phyloP scores from a whole-genome alignment of 129 eudicot genomes.

The Tagetes erecta region DNA sequence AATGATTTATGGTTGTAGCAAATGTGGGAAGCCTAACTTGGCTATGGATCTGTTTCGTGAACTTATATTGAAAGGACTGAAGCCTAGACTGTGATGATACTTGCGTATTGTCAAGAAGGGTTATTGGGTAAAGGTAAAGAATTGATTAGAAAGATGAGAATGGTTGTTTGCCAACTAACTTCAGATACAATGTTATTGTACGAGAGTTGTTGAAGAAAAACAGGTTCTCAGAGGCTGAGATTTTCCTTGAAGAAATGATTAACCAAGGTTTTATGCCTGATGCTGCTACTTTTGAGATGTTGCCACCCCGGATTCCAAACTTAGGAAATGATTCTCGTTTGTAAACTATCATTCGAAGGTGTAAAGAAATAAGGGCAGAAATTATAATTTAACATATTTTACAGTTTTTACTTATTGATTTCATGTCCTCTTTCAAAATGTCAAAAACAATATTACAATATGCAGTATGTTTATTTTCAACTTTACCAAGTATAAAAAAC shows the following conservation, averaged over 20 bases:
- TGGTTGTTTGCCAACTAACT: conserved; percentile 21
- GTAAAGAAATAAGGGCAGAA: not conserved
- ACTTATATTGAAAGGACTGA: conserved; percentile 16
- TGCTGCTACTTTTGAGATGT: conserved; percentile 15
- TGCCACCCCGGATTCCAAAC: not conserved
- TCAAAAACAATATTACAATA: too few relatives aligned
- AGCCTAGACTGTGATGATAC: conserved; percentile 21
- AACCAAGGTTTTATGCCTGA: conserved; percentile 22
- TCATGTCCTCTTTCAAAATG: too few relatives aligned
- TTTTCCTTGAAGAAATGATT: conserved; percentile 22
- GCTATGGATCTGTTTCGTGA: conserved; percentile 21
- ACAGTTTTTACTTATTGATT: too few relatives aligned
- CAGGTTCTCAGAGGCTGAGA: not conserved
- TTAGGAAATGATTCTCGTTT: conserved; percentile 26
- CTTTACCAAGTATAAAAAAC: too few relatives aligned
- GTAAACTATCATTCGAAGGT: conserved; percentile 5
- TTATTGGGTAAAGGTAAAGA: conserved; percentile 17
- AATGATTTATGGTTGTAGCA: conserved; percentile 28
- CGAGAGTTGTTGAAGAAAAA: not conserved
- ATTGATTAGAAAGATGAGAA: conserved; percentile 22
- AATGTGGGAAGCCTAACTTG: conserved; percentile 13
- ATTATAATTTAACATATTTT: not conserved
- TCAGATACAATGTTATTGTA: conserved; percentile 20
- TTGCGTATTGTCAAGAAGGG: conserved; percentile 19
- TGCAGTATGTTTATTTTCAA: too few relatives aligned